Conservation (phyloP, 1,284 basidiomycete genomes). For the Phlebopus sp. region DNA sequence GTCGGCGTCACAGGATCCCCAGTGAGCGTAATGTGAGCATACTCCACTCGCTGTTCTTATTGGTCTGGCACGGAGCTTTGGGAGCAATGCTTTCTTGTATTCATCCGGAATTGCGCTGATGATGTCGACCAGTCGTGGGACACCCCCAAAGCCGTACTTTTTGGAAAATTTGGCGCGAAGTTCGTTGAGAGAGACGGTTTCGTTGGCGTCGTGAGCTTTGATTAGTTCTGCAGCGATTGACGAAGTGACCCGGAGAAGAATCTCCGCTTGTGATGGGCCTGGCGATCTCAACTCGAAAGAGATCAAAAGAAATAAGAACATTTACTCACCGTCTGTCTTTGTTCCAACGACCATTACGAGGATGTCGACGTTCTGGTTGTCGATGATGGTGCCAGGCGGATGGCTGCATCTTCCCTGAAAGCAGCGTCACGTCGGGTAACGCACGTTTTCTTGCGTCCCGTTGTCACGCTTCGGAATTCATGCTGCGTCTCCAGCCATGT, state of each 20-base stretch:
- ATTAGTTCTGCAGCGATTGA: conserved; percentile 95
- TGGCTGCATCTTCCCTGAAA: too few species aligned
- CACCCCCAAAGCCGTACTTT: conserved; percentile 82
- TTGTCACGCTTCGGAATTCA: conserved; percentile 13
- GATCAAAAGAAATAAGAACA: neutral
- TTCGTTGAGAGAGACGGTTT: conserved; percentile 83
- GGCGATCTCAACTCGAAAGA: conserved; percentile 1
- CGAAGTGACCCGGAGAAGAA: conserved; percentile 87
- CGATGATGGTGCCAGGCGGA: neutral
- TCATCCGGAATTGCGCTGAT: conserved; percentile 98
- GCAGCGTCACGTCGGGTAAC: conserved; percentile 9
- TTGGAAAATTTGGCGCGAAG: conserved; percentile 89
- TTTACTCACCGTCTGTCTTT: conserved; percentile 36
- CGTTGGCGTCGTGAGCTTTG: conserved; percentile 77
- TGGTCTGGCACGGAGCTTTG: conserved; percentile 91
- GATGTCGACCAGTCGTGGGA: conserved; percentile 94
- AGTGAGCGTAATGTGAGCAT: conserved; percentile 26
- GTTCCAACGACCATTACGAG: conserved; percentile 42
- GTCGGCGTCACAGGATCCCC: conserved; percentile 8
- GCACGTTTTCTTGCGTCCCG: neutral
- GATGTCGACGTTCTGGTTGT: neutral
- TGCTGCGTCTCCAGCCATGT: conserved; percentile 20
- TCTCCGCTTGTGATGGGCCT: conserved; percentile 88
- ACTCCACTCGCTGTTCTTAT: conserved; percentile 98
- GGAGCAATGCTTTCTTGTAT: conserved; percentile 88